A percentile compares a stretch with the other conserved stretches of the same genome.
phyloP scores from a whole-genome alignment of 805 yeast genomes.

The Tetrapisispora fleetii region DNA sequence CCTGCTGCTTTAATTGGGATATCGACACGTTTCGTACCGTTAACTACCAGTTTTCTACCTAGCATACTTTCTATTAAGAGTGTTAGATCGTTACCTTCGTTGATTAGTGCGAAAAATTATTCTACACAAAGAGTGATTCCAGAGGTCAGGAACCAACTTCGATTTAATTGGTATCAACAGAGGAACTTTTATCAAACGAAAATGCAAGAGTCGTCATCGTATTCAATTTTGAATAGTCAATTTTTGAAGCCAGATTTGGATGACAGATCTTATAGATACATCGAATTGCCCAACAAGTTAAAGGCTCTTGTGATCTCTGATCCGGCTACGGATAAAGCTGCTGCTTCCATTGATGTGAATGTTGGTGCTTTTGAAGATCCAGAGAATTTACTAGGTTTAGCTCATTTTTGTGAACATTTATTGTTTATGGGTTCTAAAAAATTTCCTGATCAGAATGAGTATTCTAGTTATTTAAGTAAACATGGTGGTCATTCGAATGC shows the following conservation, averaged over 20 bases:
- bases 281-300: slow-evolving; percentile 49
- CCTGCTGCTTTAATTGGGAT: not conserved
- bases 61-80: not conserved
- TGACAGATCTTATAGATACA: slow-evolving; percentile 62
- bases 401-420: slow-evolving; percentile 69
- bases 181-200: not conserved
- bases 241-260: slow-evolving; percentile 44
- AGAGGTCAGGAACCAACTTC: not conserved
- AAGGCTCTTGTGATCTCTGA: slow-evolving; percentile 59
- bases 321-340: slow-evolving; percentile 60
- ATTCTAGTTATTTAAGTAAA: slow-evolving; percentile 61
- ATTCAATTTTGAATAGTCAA: slow-evolving; percentile 11
- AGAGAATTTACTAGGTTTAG: slow-evolving; percentile 55
- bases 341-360: slow-evolving; percentile 70
- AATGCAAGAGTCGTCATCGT: slow-evolving; percentile 5
- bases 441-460: slow-evolving; percentile 72
- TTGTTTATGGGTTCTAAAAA: slow-evolving; percentile 74
- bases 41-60: not conserved
- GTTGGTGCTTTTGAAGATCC: slow-evolving; percentile 71
- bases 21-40: not conserved
- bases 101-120: no score
- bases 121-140: not conserved
- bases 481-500: slow-evolving; percentile 91
- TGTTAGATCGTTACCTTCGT: not conserved
- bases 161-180: not conserved